A percentile compares a stretch with the other conserved stretches of the same genome.
phyloP scores from a whole-genome alignment of 345 rosid species.

The Populus tremula region DNA sequence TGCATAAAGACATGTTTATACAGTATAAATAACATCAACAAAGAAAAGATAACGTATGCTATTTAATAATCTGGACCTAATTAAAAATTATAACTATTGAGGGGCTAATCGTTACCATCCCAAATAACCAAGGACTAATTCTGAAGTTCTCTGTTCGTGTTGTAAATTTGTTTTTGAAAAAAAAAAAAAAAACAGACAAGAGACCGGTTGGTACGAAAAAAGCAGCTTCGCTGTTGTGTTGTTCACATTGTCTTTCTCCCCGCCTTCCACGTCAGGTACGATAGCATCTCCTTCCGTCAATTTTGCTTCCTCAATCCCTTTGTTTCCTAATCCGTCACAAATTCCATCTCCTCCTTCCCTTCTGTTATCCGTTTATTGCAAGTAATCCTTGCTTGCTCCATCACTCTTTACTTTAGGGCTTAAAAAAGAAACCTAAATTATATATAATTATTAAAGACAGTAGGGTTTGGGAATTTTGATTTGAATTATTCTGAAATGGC shows the following conservation, averaged over 20 bases:
- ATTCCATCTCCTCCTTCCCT: neutral
- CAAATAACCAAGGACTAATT: neutral
- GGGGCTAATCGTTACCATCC: neutral
- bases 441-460: neutral
- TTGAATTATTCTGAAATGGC: constrained; percentile 38
- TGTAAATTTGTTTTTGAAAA: neutral
- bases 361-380: neutral
- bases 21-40: too few relatives aligned
- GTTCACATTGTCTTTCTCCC: neutral
- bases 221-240: neutral
- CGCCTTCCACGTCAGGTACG: too few relatives aligned
- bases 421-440: neutral
- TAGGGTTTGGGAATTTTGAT: neutral
- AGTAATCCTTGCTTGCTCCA: neutral
- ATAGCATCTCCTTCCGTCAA: neutral
- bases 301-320: neutral
- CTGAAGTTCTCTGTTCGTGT: neutral
- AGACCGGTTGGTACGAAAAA: neutral
- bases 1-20: too few relatives aligned
- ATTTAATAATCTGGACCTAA: too few relatives aligned
- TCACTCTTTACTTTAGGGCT: neutral
- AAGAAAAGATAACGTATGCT: too few relatives aligned
- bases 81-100: neutral
- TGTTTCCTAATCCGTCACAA: neutral
- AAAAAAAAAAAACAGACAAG: neutral